Base-by-base conservation (phyloP, 2,329 filamentous ascomycete genomes). In the Diaporthe citriasiana region DNA sequence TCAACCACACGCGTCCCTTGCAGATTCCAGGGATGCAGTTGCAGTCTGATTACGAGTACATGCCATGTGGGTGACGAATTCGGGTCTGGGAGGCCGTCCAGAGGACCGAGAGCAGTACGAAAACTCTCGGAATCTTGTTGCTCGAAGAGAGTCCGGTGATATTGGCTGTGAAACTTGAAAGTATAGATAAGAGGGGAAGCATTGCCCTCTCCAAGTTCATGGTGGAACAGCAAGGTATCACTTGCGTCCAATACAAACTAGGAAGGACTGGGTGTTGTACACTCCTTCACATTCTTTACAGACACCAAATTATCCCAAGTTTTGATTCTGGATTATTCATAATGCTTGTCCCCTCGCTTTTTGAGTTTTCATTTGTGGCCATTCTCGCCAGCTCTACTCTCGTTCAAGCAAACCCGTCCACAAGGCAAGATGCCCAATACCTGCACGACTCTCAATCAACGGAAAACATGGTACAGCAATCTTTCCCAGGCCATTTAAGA, bases 371-470 rank as follows among this genome's bases (percentile, higher is more conserved):
- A 4, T 4, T 38, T 10, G 22, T 35, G 4, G 55, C 55, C 5
- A 22, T 57, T 38, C 19, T 57, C 22, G 12, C 55, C 33, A 13
- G 55, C 22, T 57, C 33, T 38, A 8, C 19, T 9, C 55, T 57
- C 33, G 33, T 25, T 25, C 33, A 57, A 25, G 55, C 33, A 8
- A 38, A 9, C 55, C 55, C 55, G 9, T 5, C 38, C 33, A 12
- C 55, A 25, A 57, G 55, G 22, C 55, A 57, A 10, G 55, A 57
- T n/a, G 55, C 55, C 55, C 22, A 57, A 57, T 38, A 38, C 33
- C 33, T 57, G 55, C 33, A 25, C 33, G 12, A 38, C 10, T n/a
- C 33, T 57, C 22, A 57, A 57, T n/a, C 55, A 38, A 38, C 55
- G 55, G 33, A 57, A 57, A 12, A 38, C 55, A 57, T 57, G 55